phyloP scores from a whole-genome alignment of 2,329 filamentous ascomycete genomes.

The Macroventuria anomochaeta region DNA sequence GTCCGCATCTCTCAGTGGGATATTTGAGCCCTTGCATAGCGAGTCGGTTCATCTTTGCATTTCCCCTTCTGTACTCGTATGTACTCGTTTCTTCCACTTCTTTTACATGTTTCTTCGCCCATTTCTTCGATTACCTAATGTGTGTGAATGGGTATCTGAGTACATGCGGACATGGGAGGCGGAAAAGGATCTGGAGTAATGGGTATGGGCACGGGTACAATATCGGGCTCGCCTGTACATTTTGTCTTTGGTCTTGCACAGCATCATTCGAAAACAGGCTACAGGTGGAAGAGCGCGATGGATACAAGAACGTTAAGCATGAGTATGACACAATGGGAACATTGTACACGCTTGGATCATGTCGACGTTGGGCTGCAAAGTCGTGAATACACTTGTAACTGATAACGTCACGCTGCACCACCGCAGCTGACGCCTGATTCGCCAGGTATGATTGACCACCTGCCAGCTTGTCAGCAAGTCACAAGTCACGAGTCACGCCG shows the following conservation, averaged over 20 bases:
- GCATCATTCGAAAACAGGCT: constrained; percentile 21
- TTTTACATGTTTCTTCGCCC: constrained; percentile 35
- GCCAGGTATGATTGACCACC: constrained; percentile 10
- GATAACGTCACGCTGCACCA: constrained; percentile 30
- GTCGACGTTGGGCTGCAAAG: neutral
- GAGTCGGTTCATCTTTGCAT: constrained; percentile 45
- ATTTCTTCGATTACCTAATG: constrained; percentile 34
- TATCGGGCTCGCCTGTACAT: constrained; percentile 17
- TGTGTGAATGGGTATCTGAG: constrained; percentile 39
- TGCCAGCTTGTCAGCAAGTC: constrained; percentile 11
- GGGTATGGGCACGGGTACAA: constrained; percentile 9
- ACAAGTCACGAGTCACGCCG: constrained; percentile 5
- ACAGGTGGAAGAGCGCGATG: constrained; percentile 17
- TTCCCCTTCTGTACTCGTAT: constrained; percentile 35
- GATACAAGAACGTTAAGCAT: constrained; percentile 7
- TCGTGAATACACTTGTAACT: constrained; percentile 11
- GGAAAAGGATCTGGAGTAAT: constrained; percentile 28
- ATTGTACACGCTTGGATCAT: constrained; percentile 1
- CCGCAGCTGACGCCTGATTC: constrained; percentile 13
- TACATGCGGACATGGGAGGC: constrained; percentile 24
- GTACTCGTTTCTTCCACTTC: constrained; percentile 34
- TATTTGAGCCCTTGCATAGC: constrained; percentile 48
- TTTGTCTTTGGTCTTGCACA: constrained; percentile 24
- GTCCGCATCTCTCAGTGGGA: constrained; percentile 38
- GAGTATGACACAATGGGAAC: constrained; percentile 17